Percentiles rank a stretch among this genome's conserved stretches.
phyloP scores from a whole-genome alignment of 164 flowering plant species.

The Nymphaea colorata region DNA sequence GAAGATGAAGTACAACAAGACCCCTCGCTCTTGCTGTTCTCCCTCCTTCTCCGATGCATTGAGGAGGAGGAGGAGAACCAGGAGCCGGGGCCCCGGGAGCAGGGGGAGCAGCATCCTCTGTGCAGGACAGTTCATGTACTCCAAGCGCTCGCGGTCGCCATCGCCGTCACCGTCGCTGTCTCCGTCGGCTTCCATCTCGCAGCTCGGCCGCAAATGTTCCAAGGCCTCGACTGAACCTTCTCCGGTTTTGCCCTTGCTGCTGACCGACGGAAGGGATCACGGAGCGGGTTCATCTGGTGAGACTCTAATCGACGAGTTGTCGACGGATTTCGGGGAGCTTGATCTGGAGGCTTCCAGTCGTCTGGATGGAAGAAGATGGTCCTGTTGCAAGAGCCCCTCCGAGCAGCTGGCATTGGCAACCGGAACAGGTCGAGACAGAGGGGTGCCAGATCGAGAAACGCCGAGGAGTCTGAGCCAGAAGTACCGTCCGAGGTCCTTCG shows the following conservation, averaged over 20 bases:
- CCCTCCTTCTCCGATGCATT: conserved; percentile 87
- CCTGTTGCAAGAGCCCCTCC: conserved; percentile 72
- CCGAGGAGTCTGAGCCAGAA: conserved; percentile 74
- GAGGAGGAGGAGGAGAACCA: conserved; percentile 56
- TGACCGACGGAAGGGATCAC: conserved; percentile 38
- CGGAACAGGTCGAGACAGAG: conserved; percentile 26
- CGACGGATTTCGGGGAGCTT: conserved; percentile 80
- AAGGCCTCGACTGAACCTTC: conserved; percentile 19
- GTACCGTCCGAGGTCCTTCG: conserved; percentile 76
- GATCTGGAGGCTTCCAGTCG: conserved; percentile 90
- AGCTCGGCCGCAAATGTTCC: neutral
- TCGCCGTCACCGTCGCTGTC: too few species aligned
- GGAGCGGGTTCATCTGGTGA: conserved; percentile 47
- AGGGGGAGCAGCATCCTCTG: conserved; percentile 63
- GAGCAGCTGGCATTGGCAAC: conserved; percentile 39
- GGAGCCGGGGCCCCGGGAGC: too few species aligned
- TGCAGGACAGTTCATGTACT: conserved; percentile 39
- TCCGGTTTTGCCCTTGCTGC: conserved; percentile 49
- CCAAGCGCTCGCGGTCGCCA: neutral
- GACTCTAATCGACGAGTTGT: conserved; percentile 70
- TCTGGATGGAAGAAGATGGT: conserved; percentile 94
- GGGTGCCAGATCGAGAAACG: conserved; percentile 24
- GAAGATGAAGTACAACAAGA: conserved; percentile 40
- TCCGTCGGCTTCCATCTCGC: too few species aligned
- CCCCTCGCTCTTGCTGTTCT: conserved; percentile 58